Evolutionary conservation across 306 rosid genomes (phyloP), one percentile per base, ranked within the genome.

Genomic region (Quercus engelmannii): DNA sequence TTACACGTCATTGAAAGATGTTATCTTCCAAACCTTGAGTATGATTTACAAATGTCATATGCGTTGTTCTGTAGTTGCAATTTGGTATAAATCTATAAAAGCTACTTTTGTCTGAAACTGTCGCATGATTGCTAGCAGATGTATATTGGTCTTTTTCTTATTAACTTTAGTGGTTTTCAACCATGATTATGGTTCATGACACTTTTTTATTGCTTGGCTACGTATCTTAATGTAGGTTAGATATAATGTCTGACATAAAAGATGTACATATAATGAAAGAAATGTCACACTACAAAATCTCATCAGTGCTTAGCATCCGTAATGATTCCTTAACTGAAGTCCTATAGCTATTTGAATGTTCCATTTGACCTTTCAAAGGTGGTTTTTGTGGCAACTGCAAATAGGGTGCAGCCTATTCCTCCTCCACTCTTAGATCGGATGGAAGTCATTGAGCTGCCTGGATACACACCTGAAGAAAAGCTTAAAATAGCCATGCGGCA

Each of bases 391-490:
- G 92, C 99, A 78, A 95, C 99, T 31, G 99, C 99, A 78, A 95
- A 95, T 83, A 91, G 94, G 83, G 85, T 85, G 46, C 99, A 92
- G 74, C 99, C 95, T 21, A 92, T 95, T 79, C 98, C 99, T 64
- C 96, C 99, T 35, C 78, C 99, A 76, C 98, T 95, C 74, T 87
- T 91, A 75, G 99, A 95, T 86, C 89, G 99, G 92, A 95, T 95
- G 99, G 99, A 95, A 88, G 97, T 95, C 83, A 95, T 95, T 73
- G 99, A 95, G 88, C 86, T 95, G 86, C 99, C 99, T 75, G 99
- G 99, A 73, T 95, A 92, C 82, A 95, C 98, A 80, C 88, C 95
- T 3, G 99, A 95, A 79, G 99, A 95, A 88, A 95, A 95, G 85
- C 92, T 95, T 33, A 91, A 83, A 87, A 95, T 95, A 89, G 99